These are phyloP conservation scores for Cyclanthera cordifolia DNA, from an alignment of 306 rosid species.

Conservation along the genomic window DNA sequence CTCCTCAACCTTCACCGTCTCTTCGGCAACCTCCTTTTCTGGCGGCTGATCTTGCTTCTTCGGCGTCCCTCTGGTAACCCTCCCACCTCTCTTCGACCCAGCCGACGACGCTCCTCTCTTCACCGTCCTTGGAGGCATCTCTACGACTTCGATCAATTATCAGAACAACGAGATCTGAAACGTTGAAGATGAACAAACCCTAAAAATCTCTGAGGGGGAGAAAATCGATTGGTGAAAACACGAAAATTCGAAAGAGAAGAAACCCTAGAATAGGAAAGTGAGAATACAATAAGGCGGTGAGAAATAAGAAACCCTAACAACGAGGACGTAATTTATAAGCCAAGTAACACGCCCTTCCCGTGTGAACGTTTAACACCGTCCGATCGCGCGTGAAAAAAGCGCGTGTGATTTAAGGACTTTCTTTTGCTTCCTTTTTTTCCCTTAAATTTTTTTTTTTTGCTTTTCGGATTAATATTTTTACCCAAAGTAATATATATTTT, in stretches of 20 bases:
- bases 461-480: too few species aligned
- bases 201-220: not conserved
- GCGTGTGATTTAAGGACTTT: not conserved
- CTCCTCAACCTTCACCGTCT: constrained; percentile 32
- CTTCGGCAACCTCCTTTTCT: constrained; percentile 29
- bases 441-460: not conserved
- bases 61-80: constrained; percentile 41
- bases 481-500: too few species aligned
- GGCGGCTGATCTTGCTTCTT: constrained; percentile 47
- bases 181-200: not conserved
- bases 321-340: constrained; percentile 5
- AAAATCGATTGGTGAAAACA: not conserved
- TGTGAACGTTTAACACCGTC: constrained; percentile 8
- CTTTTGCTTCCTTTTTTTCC: not conserved
- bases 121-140: constrained; percentile 81
- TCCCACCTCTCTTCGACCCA: constrained; percentile 47
- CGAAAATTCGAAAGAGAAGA: not conserved
- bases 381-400: not conserved
- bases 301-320: constrained; percentile 9
- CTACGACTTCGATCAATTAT: not conserved
- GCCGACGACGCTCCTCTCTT: constrained; percentile 60
- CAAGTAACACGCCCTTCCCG: too few species aligned
- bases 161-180: constrained; percentile 4
- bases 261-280: not conserved
- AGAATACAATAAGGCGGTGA: not conserved